Conservation (phyloP, 179 eudicot genomes). For the Silene vulgaris region DNA sequence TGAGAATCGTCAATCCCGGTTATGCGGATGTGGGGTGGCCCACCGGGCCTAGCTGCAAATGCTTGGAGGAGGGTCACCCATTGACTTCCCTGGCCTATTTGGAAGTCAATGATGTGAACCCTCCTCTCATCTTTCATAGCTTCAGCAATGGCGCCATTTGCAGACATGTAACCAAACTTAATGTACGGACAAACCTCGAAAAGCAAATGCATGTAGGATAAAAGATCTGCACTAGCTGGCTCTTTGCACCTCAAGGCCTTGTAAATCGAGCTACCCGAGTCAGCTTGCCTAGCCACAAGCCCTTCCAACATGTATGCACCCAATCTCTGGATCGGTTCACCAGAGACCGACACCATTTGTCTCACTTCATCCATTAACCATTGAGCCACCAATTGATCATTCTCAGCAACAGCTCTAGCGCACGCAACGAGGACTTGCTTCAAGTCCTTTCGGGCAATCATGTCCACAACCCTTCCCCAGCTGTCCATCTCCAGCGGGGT, state of each 20-base stretch:
- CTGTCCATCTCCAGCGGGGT: slow-evolving; percentile 37
- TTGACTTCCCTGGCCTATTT: slow-evolving; percentile 78
- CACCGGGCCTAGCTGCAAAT: slow-evolving; percentile 88
- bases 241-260: slow-evolving; percentile 63
- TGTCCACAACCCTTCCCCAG: slow-evolving; percentile 57
- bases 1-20: slow-evolving; percentile 72
- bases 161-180: slow-evolving; percentile 94
- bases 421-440: slow-evolving; percentile 61
- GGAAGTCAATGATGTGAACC: slow-evolving; percentile 85
- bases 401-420: slow-evolving; percentile 63
- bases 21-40: slow-evolving; percentile 83
- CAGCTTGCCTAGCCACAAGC: slow-evolving; percentile 69
- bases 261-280: slow-evolving; percentile 78
- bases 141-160: slow-evolving; percentile 93
- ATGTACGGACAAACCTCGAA: slow-evolving; percentile 91
- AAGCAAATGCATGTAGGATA: slow-evolving; percentile 73
- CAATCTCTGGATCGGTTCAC: slow-evolving; percentile 79
- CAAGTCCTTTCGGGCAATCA: slow-evolving; percentile 51
- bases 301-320: slow-evolving; percentile 97
- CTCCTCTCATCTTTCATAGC: slow-evolving; percentile 64
- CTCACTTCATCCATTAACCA: slow-evolving; percentile 68
- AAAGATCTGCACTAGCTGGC: slow-evolving; percentile 63
- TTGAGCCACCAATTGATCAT: slow-evolving; percentile 48
- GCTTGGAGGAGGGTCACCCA: slow-evolving; percentile 92
- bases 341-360: slow-evolving; percentile 82